Base-by-base conservation (phyloP, 768 basidiomycete species). In the Amanita phalloides region DNA sequence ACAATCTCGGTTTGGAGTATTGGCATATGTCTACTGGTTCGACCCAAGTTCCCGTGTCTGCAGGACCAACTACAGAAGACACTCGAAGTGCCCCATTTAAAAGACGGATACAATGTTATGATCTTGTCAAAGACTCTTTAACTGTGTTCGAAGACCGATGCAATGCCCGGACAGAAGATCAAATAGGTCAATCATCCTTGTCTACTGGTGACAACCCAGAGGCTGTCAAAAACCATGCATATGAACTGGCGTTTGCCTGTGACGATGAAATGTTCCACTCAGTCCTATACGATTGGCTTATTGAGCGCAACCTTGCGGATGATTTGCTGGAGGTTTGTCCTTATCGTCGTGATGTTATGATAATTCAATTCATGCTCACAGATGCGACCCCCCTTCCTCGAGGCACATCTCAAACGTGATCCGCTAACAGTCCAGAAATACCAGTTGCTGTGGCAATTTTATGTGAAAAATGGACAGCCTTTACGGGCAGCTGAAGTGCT, bases 391-490 rank as follows among this genome's bases (percentile, higher is more conserved):
- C 73, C 80, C 14, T 96, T 86, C 68, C 79, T 98, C 45, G 95
- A 96, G 64, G 80, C 83, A 4, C 90, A 94, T 67, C 79, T 98
- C 26, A 76, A 78, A 56, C 78, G 88, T 48, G 87, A 90, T 52
- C 92, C 92, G 17, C 68, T 76, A 1, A 85, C 84, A 0, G 81
- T 87, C 13, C 77, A 86, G 57, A 92, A 93, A 62, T 82, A 77
- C 60, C 90, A 98, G 59, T 69, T 99, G 1, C 71, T 98, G 2
- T 98, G 96, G 96, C 90, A 97, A 60, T 97, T 90, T 68, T 95
- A 96, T 61, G 92, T 95, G 48, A 89, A 95, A 60, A 86, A 90
- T 58, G 86, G 86, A 1, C 86, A 92, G 57, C 87, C 87, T 30
- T 64, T 93, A 43, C 78, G 87, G 41, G 95, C 96, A 2, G 94